Evolutionary conservation across 176 grass and related monocot genomes (phyloP).

Genomic region (Carex cristatella): DNA sequence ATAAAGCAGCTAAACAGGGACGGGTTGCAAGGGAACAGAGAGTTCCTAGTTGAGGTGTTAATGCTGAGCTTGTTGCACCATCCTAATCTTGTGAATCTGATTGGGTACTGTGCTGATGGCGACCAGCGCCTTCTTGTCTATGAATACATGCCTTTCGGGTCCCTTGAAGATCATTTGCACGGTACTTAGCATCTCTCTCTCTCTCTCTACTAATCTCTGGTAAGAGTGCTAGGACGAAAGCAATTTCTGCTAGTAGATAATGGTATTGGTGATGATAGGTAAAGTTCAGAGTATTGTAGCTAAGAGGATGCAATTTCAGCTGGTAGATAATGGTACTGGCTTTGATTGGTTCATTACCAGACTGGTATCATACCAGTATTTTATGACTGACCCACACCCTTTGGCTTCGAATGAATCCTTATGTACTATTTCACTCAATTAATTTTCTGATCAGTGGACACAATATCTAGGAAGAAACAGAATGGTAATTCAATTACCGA

Average conservation of each 20-base stretch:
- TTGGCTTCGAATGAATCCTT: not conserved
- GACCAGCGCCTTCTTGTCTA: conserved; percentile 92
- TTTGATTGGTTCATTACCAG: not conserved
- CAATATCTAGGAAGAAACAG: not conserved
- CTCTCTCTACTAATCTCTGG: not conserved
- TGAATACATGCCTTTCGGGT: conserved; percentile 87
- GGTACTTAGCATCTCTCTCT: conserved; percentile 26
- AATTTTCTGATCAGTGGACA: not conserved
- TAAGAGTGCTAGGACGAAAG: conserved; percentile 25
- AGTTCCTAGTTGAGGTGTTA: conserved; percentile 75
- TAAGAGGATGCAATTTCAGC: conserved; percentile 1
- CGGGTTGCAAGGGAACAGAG: conserved; percentile 86
- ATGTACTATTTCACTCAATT: not conserved
- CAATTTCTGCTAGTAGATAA: conserved; percentile 11
- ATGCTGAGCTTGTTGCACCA: conserved; percentile 88
- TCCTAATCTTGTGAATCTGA: conserved; percentile 76
- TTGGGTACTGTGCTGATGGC: conserved; percentile 84
- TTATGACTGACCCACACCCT: not conserved
- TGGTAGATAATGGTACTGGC: conserved; percentile 4
- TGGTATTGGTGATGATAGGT: not conserved
- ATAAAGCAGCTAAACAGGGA: conserved; percentile 84
- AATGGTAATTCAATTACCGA: not conserved
- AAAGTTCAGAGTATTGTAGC: not conserved
- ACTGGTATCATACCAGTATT: not conserved
- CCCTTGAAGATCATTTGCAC: conserved; percentile 87